phyloP scores from a whole-genome alignment of 2,329 filamentous ascomycete species.

The Aureobasidium lini region DNA sequence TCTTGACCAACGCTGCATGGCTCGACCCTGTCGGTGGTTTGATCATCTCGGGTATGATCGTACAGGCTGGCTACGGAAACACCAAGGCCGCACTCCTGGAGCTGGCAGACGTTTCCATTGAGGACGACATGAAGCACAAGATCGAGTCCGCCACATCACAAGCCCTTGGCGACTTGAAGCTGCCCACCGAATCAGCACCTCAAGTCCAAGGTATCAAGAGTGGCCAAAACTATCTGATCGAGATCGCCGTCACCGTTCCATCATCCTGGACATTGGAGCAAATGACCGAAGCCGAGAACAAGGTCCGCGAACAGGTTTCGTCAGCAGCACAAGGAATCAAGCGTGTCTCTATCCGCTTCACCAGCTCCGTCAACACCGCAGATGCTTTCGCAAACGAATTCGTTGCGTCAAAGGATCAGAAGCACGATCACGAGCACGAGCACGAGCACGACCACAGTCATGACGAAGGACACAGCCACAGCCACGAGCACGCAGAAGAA shows the following conservation, averaged over 20 bases:
- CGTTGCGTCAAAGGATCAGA: slow-evolving; percentile 24
- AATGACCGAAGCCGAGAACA: slow-evolving; percentile 62
- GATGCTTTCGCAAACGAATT: slow-evolving; percentile 65
- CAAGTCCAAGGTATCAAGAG: slow-evolving; percentile 79
- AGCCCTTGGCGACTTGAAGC: slow-evolving; percentile 39
- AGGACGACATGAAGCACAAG: slow-evolving; percentile 69
- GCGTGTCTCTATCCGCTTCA: slow-evolving; percentile 75
- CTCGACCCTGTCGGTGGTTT: slow-evolving; percentile 90
- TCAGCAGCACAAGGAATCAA: slow-evolving; percentile 75
- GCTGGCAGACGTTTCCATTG: slow-evolving; percentile 82
- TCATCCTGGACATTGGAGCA: slow-evolving; percentile 67
- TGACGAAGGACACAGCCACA: slow-evolving; percentile 6
- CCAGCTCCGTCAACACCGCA: slow-evolving; percentile 55
- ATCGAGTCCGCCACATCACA: slow-evolving; percentile 59
- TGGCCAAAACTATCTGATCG: slow-evolving; percentile 91
- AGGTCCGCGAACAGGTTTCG: slow-evolving; percentile 65
- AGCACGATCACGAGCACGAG: slow-evolving; percentile 21
- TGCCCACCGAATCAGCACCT: slow-evolving; percentile 13
- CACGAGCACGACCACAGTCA: slow-evolving; percentile 20
- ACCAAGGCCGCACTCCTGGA: slow-evolving; percentile 76
- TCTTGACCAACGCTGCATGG: slow-evolving; percentile 80
- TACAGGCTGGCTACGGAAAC: slow-evolving; percentile 83
- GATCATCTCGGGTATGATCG: slow-evolving; percentile 86
- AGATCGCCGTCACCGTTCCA: slow-evolving; percentile 78
- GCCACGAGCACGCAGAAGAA: slow-evolving; percentile 1